Percentiles rank a stretch among this genome's conserved stretches.
Evolutionary conservation across 768 basidiomycete genomes (phyloP).

Genomic region (Lactifluus piperatus): DNA sequence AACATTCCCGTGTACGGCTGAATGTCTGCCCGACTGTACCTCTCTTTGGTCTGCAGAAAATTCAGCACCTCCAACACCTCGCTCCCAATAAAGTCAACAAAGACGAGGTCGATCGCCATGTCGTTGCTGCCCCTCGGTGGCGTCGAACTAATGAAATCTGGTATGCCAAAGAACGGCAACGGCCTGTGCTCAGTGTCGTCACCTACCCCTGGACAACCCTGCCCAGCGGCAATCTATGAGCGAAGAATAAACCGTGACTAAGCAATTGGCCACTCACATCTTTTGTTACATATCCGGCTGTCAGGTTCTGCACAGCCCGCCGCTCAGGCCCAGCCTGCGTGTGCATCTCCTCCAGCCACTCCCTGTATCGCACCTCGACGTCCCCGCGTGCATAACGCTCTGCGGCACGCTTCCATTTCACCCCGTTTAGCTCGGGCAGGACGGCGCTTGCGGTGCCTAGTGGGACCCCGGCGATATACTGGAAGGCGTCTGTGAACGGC

Average conservation of each 20-base stretch:
- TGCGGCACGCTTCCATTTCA: conserved; percentile 29
- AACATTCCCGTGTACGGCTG: conserved; percentile 44
- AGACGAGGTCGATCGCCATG: conserved; percentile 62
- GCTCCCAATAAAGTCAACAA: conserved; percentile 57
- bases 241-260: background rate
- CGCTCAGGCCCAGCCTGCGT: conserved; percentile 30
- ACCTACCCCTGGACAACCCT: conserved; percentile 66
- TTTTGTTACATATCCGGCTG: conserved; percentile 66
- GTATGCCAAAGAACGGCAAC: conserved; percentile 44
- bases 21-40: conserved; percentile 46
- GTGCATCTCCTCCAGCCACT: conserved; percentile 55
- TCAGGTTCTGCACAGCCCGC: conserved; percentile 41
- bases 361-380: conserved; percentile 41
- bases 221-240: background rate
- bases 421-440: conserved; percentile 45
- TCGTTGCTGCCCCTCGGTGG: conserved; percentile 41
- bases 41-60: conserved; percentile 38
- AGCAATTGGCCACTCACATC: conserved; percentile 38
- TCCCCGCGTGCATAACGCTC: conserved; percentile 41
- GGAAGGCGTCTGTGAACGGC: conserved; percentile 59
- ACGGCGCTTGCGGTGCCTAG: conserved; percentile 44
- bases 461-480: conserved; percentile 49
- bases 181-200: conserved; percentile 65
- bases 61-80: conserved; percentile 51
- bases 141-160: conserved; percentile 51